phyloP scores from a whole-genome alignment of 164 flowering plant genomes.

The Paratinospora sagittata region DNA sequence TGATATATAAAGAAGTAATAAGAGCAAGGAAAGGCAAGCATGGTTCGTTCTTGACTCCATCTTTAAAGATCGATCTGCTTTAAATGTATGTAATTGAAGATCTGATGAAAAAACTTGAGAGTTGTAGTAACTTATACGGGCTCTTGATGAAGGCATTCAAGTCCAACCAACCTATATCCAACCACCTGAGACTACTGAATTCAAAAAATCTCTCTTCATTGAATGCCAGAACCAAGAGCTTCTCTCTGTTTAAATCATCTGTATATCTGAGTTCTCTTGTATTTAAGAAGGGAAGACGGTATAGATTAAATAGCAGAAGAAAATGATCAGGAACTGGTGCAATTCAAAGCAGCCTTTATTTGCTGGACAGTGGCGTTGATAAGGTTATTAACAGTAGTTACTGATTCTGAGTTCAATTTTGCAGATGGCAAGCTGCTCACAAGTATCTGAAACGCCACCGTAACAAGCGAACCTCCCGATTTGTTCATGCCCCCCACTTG shows the following conservation, averaged over 20 bases:
- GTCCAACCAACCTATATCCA: conserved; percentile 35
- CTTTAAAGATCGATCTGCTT: conserved; percentile 11
- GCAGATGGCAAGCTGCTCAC: conserved; percentile 65
- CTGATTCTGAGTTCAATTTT: conserved; percentile 56
- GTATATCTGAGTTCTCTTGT: conserved; percentile 13
- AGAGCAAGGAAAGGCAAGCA: conserved; percentile 24
- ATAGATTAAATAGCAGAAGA: background rate
- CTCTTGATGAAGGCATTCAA: conserved; percentile 56
- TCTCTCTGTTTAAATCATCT: conserved; percentile 14
- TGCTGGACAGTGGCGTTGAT: conserved; percentile 68
- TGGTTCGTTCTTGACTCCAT: conserved; percentile 88
- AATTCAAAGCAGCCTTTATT: conserved; percentile 64
- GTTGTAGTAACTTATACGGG: conserved; percentile 13
- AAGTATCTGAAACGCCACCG: conserved; percentile 71
- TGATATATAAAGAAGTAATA: background rate
- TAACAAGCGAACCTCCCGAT: conserved; percentile 55
- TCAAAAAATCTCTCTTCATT: conserved; percentile 18
- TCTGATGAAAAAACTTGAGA: conserved; percentile 7
- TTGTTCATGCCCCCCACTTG: conserved; percentile 13
- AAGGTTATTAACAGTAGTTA: conserved; percentile 62
- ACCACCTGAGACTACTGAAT: background rate
- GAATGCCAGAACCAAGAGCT: conserved; percentile 27
- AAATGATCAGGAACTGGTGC: conserved; percentile 33
- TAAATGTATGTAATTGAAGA: conserved; percentile 7
- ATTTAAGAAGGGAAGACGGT: conserved; percentile 24